These are phyloP conservation scores for Acanthamoeba lenticulata DNA, from an alignment of 208 protist species.

Conservation along the genomic window DNA sequence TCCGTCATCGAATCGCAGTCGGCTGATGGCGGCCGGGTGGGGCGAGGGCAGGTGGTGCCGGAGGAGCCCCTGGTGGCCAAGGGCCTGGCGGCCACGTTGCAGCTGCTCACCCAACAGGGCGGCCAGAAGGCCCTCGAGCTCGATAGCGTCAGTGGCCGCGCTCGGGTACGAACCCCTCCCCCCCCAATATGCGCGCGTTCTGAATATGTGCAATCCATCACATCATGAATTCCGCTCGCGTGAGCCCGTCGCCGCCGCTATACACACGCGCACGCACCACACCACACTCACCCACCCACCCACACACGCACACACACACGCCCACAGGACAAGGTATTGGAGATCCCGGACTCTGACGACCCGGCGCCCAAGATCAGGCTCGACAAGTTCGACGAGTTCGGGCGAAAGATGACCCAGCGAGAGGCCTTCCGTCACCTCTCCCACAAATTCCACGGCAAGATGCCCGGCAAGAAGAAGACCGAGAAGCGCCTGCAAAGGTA, in stretches of 20 bases:
- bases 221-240: not conserved
- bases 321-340: conserved; percentile 54
- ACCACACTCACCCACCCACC: not conserved
- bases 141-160: conserved; percentile 43
- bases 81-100: conserved; percentile 19
- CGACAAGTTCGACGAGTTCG: conserved; percentile 62
- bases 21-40: not conserved
- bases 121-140: conserved; percentile 16
- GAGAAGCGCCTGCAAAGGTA: conserved; percentile 57
- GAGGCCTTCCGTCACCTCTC: conserved; percentile 67
- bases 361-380: conserved; percentile 38
- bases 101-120: conserved; percentile 49
- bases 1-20: too few species aligned
- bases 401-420: conserved; percentile 31
- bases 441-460: conserved; percentile 68
- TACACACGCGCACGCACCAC: not conserved
- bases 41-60: not conserved
- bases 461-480: conserved; percentile 69
- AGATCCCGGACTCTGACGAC: conserved; percentile 5
- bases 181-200: not conserved
- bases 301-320: too few species aligned
- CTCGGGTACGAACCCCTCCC: not conserved
- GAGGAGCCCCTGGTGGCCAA: conserved; percentile 60
- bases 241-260: not conserved
- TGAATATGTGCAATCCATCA: too few species aligned